These are phyloP conservation scores for Cyberlindnera nakhonratchasimensis DNA, from an alignment of 805 yeast species.

Conservation along the genomic window DNA sequence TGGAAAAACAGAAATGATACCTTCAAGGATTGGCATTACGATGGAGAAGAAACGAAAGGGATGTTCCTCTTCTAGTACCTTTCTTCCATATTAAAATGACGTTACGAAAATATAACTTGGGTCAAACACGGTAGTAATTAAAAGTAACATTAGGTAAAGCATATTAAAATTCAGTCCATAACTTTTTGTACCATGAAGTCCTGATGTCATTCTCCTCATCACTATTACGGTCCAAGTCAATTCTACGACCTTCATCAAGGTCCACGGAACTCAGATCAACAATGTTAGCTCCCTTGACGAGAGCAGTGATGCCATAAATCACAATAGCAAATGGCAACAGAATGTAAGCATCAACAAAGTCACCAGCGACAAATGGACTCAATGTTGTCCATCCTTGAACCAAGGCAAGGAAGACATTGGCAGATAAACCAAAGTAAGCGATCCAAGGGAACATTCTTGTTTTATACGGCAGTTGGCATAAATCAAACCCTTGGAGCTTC, in stretches of 20 bases:
- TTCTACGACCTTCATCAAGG: conserved; percentile 48
- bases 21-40: conserved; percentile 12
- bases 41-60: conserved; percentile 8
- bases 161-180: conserved; percentile 12
- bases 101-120: too few species aligned
- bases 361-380: conserved; percentile 46
- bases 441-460: conserved; percentile 50
- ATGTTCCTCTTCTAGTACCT: conserved; percentile 8
- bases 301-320: conserved; percentile 35
- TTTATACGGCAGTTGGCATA: conserved; percentile 68
- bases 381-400: conserved; percentile 51
- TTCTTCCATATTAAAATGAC: not conserved
- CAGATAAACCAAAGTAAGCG: conserved; percentile 37
- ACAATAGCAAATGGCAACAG: conserved; percentile 55
- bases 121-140: too few species aligned
- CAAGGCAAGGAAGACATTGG: conserved; percentile 39
- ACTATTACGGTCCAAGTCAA: conserved; percentile 28
- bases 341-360: conserved; percentile 59
- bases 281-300: conserved; percentile 40
- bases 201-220: conserved; percentile 1
- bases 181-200: conserved; percentile 15
- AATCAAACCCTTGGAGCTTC: conserved; percentile 56
- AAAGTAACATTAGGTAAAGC: too few species aligned
- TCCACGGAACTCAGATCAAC: conserved; percentile 43
- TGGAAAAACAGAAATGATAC: not conserved